Evolutionary conservation across 2,329 filamentous ascomycete species (phyloP).

Genomic region (Fusarium veterinarium): DNA sequence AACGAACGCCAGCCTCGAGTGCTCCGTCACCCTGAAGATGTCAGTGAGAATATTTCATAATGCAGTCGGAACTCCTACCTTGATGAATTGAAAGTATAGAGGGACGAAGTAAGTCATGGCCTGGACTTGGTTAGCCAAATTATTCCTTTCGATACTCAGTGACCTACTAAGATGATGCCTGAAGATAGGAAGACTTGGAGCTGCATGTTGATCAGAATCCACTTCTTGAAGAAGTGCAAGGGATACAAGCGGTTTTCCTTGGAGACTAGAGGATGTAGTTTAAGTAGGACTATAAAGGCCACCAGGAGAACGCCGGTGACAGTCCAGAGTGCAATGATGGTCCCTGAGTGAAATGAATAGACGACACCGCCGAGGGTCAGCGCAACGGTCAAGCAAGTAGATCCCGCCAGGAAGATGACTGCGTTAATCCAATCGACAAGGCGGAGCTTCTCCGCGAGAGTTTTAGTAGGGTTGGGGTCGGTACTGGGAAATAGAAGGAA

Average conservation of each 20-base stretch:
- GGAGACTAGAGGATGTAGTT: neutral
- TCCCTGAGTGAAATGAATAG: neutral
- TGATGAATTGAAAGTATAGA: slow-evolving; percentile 2
- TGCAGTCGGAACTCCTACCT: fast-evolving
- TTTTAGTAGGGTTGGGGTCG: neutral
- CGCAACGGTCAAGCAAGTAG: neutral
- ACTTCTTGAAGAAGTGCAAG: neutral
- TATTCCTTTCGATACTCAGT: fast-evolving
- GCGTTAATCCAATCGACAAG: neutral
- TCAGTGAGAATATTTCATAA: fast-evolving
- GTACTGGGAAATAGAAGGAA: neutral
- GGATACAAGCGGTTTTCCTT: neutral
- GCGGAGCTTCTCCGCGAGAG: neutral
- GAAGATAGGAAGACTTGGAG: neutral
- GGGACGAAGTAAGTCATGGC: slow-evolving; percentile 1
- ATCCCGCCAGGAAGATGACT: neutral
- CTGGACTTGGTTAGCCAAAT: fast-evolving
- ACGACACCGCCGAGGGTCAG: neutral
- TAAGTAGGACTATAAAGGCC: neutral
- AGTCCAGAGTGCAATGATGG: neutral
- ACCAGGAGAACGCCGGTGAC: neutral
- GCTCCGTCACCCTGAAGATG: neutral
- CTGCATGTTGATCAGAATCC: neutral
- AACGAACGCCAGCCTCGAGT: neutral
- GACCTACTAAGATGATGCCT: neutral